Conservation (phyloP, 2,329 filamentous ascomycete species). For the Ilyonectria destructans region DNA sequence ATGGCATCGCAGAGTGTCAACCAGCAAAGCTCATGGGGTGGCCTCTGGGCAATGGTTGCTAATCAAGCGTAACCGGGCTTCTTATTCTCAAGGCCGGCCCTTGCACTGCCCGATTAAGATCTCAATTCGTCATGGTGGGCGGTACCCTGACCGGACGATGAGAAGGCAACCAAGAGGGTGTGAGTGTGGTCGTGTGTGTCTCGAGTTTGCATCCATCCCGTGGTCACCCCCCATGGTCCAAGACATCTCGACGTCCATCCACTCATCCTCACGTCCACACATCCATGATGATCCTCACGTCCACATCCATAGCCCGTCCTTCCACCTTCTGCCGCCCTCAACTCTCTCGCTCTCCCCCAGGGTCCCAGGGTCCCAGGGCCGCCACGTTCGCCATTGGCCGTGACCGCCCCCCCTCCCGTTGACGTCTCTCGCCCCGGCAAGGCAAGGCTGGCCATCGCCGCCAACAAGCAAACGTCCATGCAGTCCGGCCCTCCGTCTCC, state of each 20-base stretch:
- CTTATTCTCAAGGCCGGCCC: slow-evolving; percentile 33
- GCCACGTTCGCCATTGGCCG: background rate
- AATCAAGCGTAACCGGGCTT: slow-evolving; percentile 41
- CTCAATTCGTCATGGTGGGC: slow-evolving; percentile 43
- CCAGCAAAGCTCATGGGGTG: slow-evolving; percentile 6
- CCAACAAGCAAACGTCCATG: slow-evolving; percentile 39
- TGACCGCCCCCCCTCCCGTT: background rate
- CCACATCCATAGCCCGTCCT: background rate
- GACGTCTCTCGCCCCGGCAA: background rate
- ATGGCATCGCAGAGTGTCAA: slow-evolving; percentile 32
- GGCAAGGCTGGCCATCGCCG: slow-evolving; percentile 10
- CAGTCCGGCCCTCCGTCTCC: slow-evolving; percentile 34
- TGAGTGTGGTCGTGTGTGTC: slow-evolving; percentile 12
- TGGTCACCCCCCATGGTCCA: slow-evolving; percentile 16
- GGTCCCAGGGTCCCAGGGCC: background rate
- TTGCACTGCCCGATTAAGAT: slow-evolving; percentile 48
- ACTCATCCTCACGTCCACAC: background rate
- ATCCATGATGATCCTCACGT: background rate
- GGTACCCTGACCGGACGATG: slow-evolving; percentile 18
- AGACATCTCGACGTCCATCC: background rate
- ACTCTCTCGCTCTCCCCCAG: background rate
- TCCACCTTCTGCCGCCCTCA: background rate
- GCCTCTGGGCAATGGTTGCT: slow-evolving; percentile 45
- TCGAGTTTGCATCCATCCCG: background rate
- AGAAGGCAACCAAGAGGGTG: background rate